Percentiles rank a stretch among this genome's conserved stretches.
These are phyloP conservation scores for Rhododendron simsii DNA, from an alignment of 148 eudicot genomes.

Conservation along the genomic window DNA sequence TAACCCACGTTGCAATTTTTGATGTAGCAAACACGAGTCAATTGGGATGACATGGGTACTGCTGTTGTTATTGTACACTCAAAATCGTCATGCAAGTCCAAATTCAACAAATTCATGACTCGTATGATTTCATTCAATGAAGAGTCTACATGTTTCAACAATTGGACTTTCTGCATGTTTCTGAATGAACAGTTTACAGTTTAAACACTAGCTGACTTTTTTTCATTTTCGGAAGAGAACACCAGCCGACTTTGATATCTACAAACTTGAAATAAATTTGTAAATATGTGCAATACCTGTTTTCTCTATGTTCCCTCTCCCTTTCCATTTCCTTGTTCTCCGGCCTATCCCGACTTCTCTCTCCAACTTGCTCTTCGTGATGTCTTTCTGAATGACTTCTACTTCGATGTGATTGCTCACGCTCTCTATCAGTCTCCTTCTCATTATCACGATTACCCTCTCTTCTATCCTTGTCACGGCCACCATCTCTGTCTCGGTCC, in stretches of 20 bases:
- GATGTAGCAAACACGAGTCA: neutral
- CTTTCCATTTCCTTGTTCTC: conserved; percentile 21
- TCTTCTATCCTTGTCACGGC: conserved; percentile 21
- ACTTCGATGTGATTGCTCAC: conserved; percentile 42
- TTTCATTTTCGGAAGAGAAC: neutral
- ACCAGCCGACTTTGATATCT: neutral
- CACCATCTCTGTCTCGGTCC: conserved; percentile 32
- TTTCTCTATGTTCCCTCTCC: conserved; percentile 28
- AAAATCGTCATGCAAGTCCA: neutral
- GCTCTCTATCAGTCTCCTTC: conserved; percentile 29
- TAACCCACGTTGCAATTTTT: neutral
- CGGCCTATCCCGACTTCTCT: conserved; percentile 40
- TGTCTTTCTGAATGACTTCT: conserved; percentile 47
- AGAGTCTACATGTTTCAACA: neutral
- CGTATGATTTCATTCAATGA: neutral
- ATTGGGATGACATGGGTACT: neutral
- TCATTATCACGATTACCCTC: conserved; percentile 23
- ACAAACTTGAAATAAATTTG: neutral
- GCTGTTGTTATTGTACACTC: neutral
- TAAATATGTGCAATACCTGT: conserved; percentile 33
- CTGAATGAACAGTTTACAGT: neutral
- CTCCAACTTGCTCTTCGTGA: conserved; percentile 36
- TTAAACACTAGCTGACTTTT: neutral
- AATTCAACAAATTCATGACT: neutral
- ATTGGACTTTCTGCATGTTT: neutral